These are phyloP conservation scores for Vararia minispora DNA, from an alignment of 768 basidiomycete species.

Conservation along the genomic window DNA sequence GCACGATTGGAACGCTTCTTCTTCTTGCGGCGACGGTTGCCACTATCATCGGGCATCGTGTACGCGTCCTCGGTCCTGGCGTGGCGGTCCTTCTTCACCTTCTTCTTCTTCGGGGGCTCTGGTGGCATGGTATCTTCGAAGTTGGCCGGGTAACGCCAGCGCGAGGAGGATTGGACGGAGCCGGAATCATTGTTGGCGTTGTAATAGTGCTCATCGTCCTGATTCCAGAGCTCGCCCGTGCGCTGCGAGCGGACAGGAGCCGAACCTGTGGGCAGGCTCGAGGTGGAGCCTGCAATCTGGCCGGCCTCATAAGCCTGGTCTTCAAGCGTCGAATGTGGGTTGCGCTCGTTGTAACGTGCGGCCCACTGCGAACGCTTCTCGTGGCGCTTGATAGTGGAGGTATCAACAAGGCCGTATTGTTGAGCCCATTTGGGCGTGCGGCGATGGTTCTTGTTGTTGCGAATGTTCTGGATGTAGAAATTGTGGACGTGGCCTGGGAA, in stretches of 20 bases:
- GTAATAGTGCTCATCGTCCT: slow-evolving; percentile 74
- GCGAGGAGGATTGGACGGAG: slow-evolving; percentile 22
- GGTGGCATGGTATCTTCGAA: slow-evolving; percentile 48
- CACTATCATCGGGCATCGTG: slow-evolving; percentile 28
- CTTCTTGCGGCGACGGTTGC: slow-evolving; percentile 36
- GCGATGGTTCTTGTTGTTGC: slow-evolving; percentile 87
- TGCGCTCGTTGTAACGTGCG: slow-evolving; percentile 72
- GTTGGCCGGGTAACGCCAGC: slow-evolving; percentile 84
- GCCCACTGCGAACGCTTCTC: slow-evolving; percentile 83
- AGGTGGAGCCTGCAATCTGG: slow-evolving; percentile 36
- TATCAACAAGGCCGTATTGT: slow-evolving; percentile 83
- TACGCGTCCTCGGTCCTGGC: slow-evolving; percentile 83
- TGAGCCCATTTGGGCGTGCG: slow-evolving; percentile 96
- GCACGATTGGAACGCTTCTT: slow-evolving; percentile 54
- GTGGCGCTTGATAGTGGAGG: slow-evolving; percentile 64
- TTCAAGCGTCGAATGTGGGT: slow-evolving; percentile 57
- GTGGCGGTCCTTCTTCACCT: slow-evolving; percentile 81
- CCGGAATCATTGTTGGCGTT: slow-evolving; percentile 31
- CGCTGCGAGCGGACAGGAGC: slow-evolving; percentile 17
- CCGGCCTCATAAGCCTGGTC: slow-evolving; percentile 71
- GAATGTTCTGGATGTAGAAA: slow-evolving; percentile 92
- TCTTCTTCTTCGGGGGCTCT: slow-evolving; percentile 52
- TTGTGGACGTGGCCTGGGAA: slow-evolving; percentile 77
- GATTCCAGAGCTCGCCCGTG: slow-evolving; percentile 57
- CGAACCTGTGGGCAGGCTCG: slow-evolving; percentile 21